Percentiles rank a stretch among this genome's conserved stretches.
These are phyloP conservation scores for Botryotinia convoluta DNA, from an alignment of 2,329 filamentous ascomycete genomes.

Conservation along the genomic window DNA sequence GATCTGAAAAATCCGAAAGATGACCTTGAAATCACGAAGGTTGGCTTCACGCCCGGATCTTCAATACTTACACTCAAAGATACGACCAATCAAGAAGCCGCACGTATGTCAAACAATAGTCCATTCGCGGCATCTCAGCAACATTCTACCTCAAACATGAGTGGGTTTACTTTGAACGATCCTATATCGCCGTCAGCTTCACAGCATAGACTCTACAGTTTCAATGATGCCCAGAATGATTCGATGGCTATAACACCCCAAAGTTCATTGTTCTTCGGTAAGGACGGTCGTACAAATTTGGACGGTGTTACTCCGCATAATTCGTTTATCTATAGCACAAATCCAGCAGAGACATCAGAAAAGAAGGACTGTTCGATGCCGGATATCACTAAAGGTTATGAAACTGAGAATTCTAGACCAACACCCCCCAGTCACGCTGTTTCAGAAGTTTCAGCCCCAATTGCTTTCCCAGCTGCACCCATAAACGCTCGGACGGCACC, in stretches of 20 bases:
- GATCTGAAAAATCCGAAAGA: neutral
- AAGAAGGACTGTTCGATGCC: neutral
- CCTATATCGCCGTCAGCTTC: neutral
- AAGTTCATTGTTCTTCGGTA: neutral
- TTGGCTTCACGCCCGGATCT: neutral
- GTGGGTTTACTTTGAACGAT: conserved; percentile 5
- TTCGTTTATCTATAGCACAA: neutral
- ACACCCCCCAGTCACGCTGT: neutral
- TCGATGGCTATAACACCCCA: neutral
- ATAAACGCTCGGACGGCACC: conserved; percentile 7
- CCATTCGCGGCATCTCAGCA: neutral
- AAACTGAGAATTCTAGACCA: neutral
- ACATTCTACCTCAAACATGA: conserved; percentile 5
- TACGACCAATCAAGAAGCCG: neutral
- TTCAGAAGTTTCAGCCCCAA: conserved; percentile 3
- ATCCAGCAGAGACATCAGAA: neutral
- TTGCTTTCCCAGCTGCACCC: neutral
- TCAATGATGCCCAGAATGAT: neutral
- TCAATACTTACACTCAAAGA: neutral
- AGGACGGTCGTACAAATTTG: neutral
- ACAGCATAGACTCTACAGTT: neutral
- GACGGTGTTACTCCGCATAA: neutral
- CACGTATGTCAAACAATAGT: neutral
- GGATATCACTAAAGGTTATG: neutral
- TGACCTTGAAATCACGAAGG: neutral